A percentile compares a stretch with the other conserved stretches of the same genome.
Conservation (phyloP, 2,329 filamentous ascomycete species). For the Alternaria longipes region DNA sequence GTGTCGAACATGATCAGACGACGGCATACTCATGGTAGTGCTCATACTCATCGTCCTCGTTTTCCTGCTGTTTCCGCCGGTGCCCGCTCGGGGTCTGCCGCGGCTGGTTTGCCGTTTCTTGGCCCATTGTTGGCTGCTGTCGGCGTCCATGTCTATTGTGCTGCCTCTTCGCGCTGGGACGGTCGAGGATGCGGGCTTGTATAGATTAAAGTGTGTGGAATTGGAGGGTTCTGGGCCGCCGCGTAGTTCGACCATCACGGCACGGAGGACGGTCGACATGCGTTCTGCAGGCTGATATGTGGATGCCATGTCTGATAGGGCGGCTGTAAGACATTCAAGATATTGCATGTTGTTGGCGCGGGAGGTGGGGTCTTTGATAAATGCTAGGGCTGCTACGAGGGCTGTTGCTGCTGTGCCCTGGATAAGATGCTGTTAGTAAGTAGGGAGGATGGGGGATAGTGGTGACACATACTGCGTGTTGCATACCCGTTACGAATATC, state of each 20-base stretch:
- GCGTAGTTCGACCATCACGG: conserved; percentile 61
- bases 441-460: not conserved
- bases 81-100: conserved; percentile 29
- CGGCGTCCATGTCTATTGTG: conserved; percentile 34
- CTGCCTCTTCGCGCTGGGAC: conserved; percentile 44
- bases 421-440: not conserved
- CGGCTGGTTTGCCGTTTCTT: conserved; percentile 42
- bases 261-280: conserved; percentile 63
- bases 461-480: conserved; percentile 56
- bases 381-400: conserved; percentile 59
- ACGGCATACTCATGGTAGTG: not conserved
- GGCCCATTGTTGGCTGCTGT: conserved; percentile 6
- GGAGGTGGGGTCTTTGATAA: conserved; percentile 51
- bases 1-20: conserved; percentile 20
- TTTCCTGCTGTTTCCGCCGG: conserved; percentile 4
- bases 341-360: conserved; percentile 58
- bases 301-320: conserved; percentile 63
- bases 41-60: conserved; percentile 12
- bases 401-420: conserved; percentile 64
- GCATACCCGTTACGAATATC: conserved; percentile 61
- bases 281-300: conserved; percentile 64
- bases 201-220: conserved; percentile 28
- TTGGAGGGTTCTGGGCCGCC: conserved; percentile 26
- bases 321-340: conserved; percentile 62
- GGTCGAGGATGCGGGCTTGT: conserved; percentile 38